Percentiles rank a stretch among this genome's conserved stretches.
Conservation (phyloP, 2,329 filamentous ascomycete species). For the Teratosphaeria pseudoeucalypti region DNA sequence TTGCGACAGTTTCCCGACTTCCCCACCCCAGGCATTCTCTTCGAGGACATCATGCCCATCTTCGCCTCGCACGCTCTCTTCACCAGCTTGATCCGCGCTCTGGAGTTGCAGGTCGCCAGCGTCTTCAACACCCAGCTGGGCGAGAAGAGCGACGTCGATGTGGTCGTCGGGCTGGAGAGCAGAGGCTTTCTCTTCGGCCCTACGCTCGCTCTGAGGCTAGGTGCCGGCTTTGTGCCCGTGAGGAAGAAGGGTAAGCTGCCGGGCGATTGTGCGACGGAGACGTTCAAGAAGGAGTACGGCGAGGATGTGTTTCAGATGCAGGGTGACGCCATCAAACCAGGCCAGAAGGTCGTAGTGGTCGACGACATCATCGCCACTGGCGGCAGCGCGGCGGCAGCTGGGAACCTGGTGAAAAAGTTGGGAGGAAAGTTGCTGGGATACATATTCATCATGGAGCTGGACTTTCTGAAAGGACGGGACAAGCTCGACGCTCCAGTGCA, state of each 20-base stretch:
- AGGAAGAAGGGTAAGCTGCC: conserved; percentile 94
- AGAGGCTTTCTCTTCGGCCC: conserved; percentile 94
- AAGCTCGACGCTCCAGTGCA: conserved; percentile 77
- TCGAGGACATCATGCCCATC: conserved; percentile 95
- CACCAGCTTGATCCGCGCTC: conserved; percentile 65
- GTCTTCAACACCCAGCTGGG: conserved; percentile 37
- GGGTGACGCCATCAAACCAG: conserved; percentile 67
- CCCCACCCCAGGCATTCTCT: conserved; percentile 82
- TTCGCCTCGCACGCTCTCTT: conserved; percentile 72
- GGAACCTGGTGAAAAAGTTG: conserved; percentile 73
- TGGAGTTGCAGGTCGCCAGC: conserved; percentile 69
- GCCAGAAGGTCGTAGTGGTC: conserved; percentile 84
- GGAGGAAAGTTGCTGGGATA: conserved; percentile 81
- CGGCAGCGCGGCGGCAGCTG: conserved; percentile 81
- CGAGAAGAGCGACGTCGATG: conserved; percentile 46
- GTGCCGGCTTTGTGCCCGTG: conserved; percentile 82
- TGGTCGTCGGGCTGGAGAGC: conserved; percentile 87
- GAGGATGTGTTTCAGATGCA: conserved; percentile 96
- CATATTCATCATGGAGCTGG: conserved; percentile 91
- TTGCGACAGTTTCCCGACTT: conserved; percentile 88
- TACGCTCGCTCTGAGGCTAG: conserved; percentile 69
- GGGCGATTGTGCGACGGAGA: conserved; percentile 72
- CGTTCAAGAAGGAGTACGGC: conserved; percentile 93
- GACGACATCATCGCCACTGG: conserved; percentile 98
- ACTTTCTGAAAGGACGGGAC: conserved; percentile 81